phyloP scores from a whole-genome alignment of 2,329 filamentous ascomycete species.

The Verruconis gallopava region DNA sequence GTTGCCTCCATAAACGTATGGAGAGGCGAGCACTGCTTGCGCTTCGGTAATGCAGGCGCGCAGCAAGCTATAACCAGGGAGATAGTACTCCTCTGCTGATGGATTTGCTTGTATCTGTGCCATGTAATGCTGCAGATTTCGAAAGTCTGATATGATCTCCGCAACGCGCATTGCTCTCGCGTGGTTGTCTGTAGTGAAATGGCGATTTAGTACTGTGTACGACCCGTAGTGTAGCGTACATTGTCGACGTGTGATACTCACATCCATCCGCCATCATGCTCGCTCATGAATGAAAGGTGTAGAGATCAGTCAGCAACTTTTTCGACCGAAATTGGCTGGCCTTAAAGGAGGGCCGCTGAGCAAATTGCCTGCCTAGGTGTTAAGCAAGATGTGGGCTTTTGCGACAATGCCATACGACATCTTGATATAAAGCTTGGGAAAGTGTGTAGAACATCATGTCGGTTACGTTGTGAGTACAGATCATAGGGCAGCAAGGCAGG shows the following conservation, averaged over 20 bases:
- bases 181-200: constrained; percentile 32
- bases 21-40: constrained; percentile 39
- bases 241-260: constrained; percentile 3
- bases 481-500: constrained; percentile 7
- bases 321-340: too few species aligned
- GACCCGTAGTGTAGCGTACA: neutral
- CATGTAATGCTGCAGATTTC: constrained; percentile 46
- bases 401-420: neutral
- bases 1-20: constrained; percentile 34
- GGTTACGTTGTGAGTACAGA: neutral
- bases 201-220: neutral
- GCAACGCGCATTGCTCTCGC: constrained; percentile 49
- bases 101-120: constrained; percentile 39
- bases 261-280: constrained; percentile 10
- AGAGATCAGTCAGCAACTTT: neutral
- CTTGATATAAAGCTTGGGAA: neutral
- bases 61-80: constrained; percentile 46
- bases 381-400: too few species aligned
- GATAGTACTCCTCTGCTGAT: constrained; percentile 42
- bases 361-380: too few species aligned
- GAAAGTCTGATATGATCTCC: constrained; percentile 53
- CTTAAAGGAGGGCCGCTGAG: too few species aligned
- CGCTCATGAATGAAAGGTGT: constrained; percentile 2
- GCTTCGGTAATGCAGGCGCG: constrained; percentile 43
- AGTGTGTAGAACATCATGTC: neutral